Percentiles rank a stretch among this genome's conserved stretches.
These are phyloP conservation scores for Coleophoma eucalyptorum DNA, from an alignment of 2,329 filamentous ascomycete species.

Conservation along the genomic window DNA sequence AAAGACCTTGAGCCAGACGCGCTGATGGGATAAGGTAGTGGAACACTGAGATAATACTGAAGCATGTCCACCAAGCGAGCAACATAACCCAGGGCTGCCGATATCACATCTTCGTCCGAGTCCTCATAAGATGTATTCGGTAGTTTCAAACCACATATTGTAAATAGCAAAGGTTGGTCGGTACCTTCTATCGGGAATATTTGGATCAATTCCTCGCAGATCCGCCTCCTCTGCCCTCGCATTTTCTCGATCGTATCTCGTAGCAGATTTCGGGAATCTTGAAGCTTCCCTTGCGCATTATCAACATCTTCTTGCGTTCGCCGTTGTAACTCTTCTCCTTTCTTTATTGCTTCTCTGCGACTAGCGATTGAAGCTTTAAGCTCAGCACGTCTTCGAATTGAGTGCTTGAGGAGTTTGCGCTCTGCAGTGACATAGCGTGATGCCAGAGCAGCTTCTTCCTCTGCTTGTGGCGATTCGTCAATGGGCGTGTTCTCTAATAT, in stretches of 20 bases:
- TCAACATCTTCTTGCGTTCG: slow-evolving; percentile 57
- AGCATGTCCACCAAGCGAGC: slow-evolving; percentile 72
- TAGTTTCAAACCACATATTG: slow-evolving; percentile 72
- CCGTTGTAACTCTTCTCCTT: slow-evolving; percentile 56
- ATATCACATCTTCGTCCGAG: slow-evolving; percentile 64
- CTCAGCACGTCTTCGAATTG: slow-evolving; percentile 61
- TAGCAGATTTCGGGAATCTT: slow-evolving; percentile 50
- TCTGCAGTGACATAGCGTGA: slow-evolving; percentile 58
- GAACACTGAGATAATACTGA: slow-evolving; percentile 75
- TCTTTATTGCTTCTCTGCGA: slow-evolving; percentile 63
- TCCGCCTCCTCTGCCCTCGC: slow-evolving; percentile 81
- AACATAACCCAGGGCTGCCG: slow-evolving; percentile 78
- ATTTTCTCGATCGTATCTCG: slow-evolving; percentile 60
- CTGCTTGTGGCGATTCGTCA: slow-evolving; percentile 42
- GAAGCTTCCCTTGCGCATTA: slow-evolving; percentile 56
- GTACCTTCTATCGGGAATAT: slow-evolving; percentile 79
- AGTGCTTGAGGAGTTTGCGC: slow-evolving; percentile 59
- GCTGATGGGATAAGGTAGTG: slow-evolving; percentile 76
- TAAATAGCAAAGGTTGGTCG: slow-evolving; percentile 69
- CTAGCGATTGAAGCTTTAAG: slow-evolving; percentile 62
- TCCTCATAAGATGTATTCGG: slow-evolving; percentile 79
- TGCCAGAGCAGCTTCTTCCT: slow-evolving; percentile 44
- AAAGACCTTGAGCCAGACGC: slow-evolving; percentile 70
- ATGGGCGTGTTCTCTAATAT: slow-evolving; percentile 40
- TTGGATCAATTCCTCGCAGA: slow-evolving; percentile 75